Evolutionary conservation across 23 red algal genomes (phyloP).

Genomic region (Porphyridium purpureum): DNA sequence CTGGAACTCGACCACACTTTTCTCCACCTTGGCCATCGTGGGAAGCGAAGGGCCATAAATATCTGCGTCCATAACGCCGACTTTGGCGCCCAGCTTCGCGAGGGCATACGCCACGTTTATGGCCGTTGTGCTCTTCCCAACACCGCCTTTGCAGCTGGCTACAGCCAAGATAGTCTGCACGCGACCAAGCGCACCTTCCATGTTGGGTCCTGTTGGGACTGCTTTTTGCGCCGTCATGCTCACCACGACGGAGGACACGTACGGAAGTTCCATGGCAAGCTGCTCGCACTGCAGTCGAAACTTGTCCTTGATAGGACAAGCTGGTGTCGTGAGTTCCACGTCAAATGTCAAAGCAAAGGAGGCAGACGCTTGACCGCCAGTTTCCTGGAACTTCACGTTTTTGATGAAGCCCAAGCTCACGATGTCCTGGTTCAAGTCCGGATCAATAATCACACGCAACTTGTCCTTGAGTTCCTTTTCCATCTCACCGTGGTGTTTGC

Average conservation of each 20-base stretch:
- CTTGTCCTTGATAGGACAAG: constrained; percentile 84
- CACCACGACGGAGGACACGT: constrained; percentile 24
- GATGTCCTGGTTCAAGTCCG: constrained; percentile 86
- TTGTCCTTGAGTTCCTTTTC: neutral
- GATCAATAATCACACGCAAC: constrained; percentile 35
- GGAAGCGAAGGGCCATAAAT: constrained; percentile 95
- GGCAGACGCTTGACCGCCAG: constrained; percentile 4
- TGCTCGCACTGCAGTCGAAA: constrained; percentile 59
- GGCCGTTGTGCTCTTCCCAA: constrained; percentile 91
- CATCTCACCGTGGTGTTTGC: neutral
- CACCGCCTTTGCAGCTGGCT: constrained; percentile 85
- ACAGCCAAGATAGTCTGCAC: constrained; percentile 75
- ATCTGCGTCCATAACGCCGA: constrained; percentile 97
- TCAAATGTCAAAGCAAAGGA: constrained; percentile 61
- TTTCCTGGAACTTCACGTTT: constrained; percentile 24
- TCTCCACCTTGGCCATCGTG: constrained; percentile 48
- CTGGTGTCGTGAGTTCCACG: constrained; percentile 92
- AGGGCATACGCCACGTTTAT: constrained; percentile 89
- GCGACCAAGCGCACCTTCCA: constrained; percentile 21
- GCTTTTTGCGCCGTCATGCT: constrained; percentile 26
- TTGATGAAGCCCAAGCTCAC: constrained; percentile 87
- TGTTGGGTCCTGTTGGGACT: neutral
- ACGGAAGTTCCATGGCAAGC: constrained; percentile 40
- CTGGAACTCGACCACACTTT: constrained; percentile 39
- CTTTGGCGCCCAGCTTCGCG: constrained; percentile 43